A percentile compares a stretch with the other conserved stretches of the same genome.
These are phyloP conservation scores for Trichosporon sp. DNA, from an alignment of 1,284 basidiomycete species.

Conservation along the genomic window DNA sequence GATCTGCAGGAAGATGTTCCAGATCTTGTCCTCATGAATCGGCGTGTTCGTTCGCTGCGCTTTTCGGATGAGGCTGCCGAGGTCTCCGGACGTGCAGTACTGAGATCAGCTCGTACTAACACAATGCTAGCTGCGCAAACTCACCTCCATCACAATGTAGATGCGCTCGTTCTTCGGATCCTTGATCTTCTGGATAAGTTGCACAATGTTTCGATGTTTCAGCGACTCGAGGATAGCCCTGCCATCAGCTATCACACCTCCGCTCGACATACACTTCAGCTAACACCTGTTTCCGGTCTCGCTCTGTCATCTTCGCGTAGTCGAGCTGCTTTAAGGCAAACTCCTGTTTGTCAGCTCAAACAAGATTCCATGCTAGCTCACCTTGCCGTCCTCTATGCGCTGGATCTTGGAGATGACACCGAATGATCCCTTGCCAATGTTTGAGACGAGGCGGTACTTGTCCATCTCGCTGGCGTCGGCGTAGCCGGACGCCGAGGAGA, in stretches of 20 bases:
- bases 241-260: background rate
- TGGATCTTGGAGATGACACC: slow-evolving; percentile 92
- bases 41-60: slow-evolving; percentile 60
- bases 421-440: slow-evolving; percentile 97
- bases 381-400: slow-evolving; percentile 79
- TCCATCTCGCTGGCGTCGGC: slow-evolving; percentile 62
- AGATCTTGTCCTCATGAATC: slow-evolving; percentile 87
- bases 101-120: slow-evolving; percentile 35
- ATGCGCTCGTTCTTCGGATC: slow-evolving; percentile 87
- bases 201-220: slow-evolving; percentile 89
- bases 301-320: slow-evolving; percentile 90
- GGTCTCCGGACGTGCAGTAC: slow-evolving; percentile 92
- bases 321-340: slow-evolving; percentile 94
- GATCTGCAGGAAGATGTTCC: slow-evolving; percentile 94
- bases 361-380: slow-evolving; percentile 55
- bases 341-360: slow-evolving; percentile 59
- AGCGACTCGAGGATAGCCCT: slow-evolving; percentile 96
- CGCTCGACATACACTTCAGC: slow-evolving; percentile 83
- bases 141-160: slow-evolving; percentile 87
- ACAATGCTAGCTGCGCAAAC: slow-evolving; percentile 22
- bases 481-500: slow-evolving; percentile 36
- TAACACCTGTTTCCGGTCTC: slow-evolving; percentile 90
- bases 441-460: slow-evolving; percentile 80
- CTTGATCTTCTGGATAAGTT: slow-evolving; percentile 64
- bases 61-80: slow-evolving; percentile 76